These are phyloP conservation scores for Zygosaccharomyces kombuchaensis DNA, from an alignment of 805 yeast genomes.

Conservation along the genomic window DNA sequence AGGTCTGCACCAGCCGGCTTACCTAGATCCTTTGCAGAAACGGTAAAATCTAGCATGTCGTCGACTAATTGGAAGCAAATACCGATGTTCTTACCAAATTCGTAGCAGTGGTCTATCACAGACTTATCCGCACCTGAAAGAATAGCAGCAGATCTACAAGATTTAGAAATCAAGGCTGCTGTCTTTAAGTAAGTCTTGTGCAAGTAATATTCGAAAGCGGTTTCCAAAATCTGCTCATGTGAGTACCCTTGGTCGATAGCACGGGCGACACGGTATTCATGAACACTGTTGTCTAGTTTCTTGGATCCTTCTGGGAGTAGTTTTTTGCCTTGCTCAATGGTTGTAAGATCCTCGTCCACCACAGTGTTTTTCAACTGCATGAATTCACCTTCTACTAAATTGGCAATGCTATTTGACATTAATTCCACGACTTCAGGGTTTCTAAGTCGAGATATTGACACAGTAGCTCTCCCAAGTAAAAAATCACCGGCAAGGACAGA, in stretches of 20 bases:
- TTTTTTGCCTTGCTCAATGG: conserved; percentile 28
- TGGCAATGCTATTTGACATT: conserved; percentile 93
- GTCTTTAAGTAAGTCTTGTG: conserved; percentile 96
- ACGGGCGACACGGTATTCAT: conserved; percentile 32
- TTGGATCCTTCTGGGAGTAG: conserved; percentile 39
- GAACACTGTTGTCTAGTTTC: conserved; percentile 18
- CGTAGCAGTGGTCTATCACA: conserved; percentile 80
- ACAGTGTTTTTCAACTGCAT: conserved; percentile 97
- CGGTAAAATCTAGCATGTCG: conserved; percentile 91
- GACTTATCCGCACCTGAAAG: conserved; percentile 75
- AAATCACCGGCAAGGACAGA: conserved; percentile 97
- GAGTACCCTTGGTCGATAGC: conserved; percentile 33
- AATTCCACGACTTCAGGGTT: conserved; percentile 97
- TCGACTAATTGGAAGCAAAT: conserved; percentile 95
- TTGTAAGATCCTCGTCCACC: conserved; percentile 43
- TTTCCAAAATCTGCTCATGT: conserved; percentile 63
- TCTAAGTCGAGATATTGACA: conserved; percentile 84
- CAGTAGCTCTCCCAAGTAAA: conserved; percentile 91
- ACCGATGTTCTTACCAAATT: conserved; percentile 90
- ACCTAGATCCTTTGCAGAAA: conserved; percentile 79
- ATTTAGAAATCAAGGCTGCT: conserved; percentile 89
- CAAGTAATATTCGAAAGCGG: conserved; percentile 91
- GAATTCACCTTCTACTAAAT: conserved; percentile 95
- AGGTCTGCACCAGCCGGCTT: conserved; percentile 96
- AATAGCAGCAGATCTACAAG: conserved; percentile 89